phyloP scores from a whole-genome alignment of 495 filamentous ascomycete genomes.

The Trichoderma asperelloides region DNA sequence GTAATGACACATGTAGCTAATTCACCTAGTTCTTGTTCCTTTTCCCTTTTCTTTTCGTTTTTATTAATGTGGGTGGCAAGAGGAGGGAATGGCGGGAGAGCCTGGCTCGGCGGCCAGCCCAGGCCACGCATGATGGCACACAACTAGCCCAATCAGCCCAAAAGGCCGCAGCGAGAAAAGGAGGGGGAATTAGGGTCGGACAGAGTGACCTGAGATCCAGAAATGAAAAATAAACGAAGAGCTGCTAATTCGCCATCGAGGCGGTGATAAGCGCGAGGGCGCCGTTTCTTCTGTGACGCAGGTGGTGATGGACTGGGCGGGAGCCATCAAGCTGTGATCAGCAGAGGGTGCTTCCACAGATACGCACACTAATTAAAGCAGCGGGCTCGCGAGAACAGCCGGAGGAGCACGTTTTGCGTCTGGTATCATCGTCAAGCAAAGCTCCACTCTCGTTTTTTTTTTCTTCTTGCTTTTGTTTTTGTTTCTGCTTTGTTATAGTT shows the following conservation, averaged over 20 bases:
- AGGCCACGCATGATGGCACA: conserved; percentile 6
- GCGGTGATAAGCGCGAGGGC: background rate
- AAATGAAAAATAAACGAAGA: background rate
- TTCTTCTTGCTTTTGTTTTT: background rate
- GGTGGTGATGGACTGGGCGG: background rate
- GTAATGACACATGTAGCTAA: background rate
- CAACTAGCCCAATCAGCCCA: conserved; percentile 4
- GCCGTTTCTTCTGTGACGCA: background rate
- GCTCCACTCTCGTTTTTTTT: background rate
- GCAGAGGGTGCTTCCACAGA: conserved; percentile 1
- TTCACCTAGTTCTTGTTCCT: background rate
- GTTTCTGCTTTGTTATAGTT: background rate
- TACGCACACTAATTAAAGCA: background rate
- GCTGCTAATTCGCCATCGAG: background rate
- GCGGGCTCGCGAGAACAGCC: conserved; percentile 1
- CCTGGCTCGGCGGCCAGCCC: conserved; percentile 1
- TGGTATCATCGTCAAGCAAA: background rate
- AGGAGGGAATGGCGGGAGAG: conserved; percentile 3
- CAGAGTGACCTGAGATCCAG: background rate
- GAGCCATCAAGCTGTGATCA: conserved; percentile 4
- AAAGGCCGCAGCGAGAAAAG: background rate
- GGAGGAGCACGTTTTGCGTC: background rate
- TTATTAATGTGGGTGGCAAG: background rate
- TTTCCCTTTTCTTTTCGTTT: background rate
- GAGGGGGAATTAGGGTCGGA: background rate